Base-by-base conservation (phyloP, 2,329 filamentous ascomycete species). In the Mycocentrospora acerina region DNA sequence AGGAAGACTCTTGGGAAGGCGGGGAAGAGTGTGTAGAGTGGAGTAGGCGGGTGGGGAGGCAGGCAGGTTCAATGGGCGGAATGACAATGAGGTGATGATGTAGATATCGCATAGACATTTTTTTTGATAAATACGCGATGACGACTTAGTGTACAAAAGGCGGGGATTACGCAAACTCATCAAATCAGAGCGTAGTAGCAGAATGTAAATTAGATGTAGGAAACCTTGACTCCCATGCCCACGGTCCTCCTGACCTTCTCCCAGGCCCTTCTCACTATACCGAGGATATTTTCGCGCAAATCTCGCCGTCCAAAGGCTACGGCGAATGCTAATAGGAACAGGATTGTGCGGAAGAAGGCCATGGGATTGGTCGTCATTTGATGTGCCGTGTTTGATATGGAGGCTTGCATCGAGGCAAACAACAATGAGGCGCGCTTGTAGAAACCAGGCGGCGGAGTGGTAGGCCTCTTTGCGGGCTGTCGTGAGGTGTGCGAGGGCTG, bases 161-260 rank as follows among this genome's bases (percentile, higher is more conserved):
- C n/a, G n/a, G n/a, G 19, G 5, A 22, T 22, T 22, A 6, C 19
- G 19, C 19, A 22, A 9, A 22, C 9, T 9, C 5, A 9, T 22
- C 5, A 9, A 9, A 22, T 22, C 5, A 22, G 19, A 22, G 5
- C 5, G 19, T 9, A 22, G 19, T 5, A 14, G 27, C 19, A 19
- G n/a, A 18, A 24, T 24, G 10, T 18, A 29, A 31, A 50, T 61
- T 56, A 97, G 44, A 98, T 94, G 71, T 97, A 97, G 65, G 87
- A 95, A 59, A 97, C 90, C 73, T 96, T 97, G 48, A 94, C 87
- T 2, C 91, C 93, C 91, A 97, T 97, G 2, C 90, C 90, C 4
- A 91, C 84, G 0, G 93, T 97, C 30, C 82, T 78, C 63, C 80
- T 82, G 27, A 95, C 72, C 71, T 95, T 96, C 37, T 80, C 79